Percentiles rank a stretch among this genome's conserved stretches.
phyloP scores from a whole-genome alignment of 2,329 filamentous ascomycete genomes.

The Verticillium nubilum region DNA sequence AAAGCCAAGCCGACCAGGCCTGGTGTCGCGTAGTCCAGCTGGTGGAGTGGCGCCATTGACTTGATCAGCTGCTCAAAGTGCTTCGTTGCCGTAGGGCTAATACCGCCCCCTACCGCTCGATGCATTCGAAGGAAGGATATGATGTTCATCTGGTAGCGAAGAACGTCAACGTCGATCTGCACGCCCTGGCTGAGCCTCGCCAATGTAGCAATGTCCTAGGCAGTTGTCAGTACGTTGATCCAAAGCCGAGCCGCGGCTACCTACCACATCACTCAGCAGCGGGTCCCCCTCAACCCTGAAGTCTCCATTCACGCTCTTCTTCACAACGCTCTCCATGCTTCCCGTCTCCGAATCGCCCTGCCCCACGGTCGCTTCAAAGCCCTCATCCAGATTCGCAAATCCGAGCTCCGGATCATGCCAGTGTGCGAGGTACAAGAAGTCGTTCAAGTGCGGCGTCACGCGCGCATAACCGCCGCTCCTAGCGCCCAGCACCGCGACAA shows the following conservation, averaged over 20 bases:
- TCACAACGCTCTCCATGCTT: constrained; percentile 41
- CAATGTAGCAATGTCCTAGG: constrained; percentile 53
- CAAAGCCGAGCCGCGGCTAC: constrained; percentile 6
- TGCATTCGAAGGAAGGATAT: constrained; percentile 83
- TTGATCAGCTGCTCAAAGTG: constrained; percentile 67
- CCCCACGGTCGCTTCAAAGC: constrained; percentile 25
- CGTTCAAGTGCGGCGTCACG: constrained; percentile 61
- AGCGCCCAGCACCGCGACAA: constrained; percentile 65
- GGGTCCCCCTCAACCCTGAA: constrained; percentile 16
- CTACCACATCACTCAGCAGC: constrained; percentile 38
- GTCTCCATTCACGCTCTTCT: constrained; percentile 20
- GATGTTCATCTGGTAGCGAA: constrained; percentile 82
- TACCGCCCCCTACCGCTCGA: constrained; percentile 72
- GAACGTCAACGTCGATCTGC: constrained; percentile 68
- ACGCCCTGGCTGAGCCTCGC: constrained; percentile 52
- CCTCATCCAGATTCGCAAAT: constrained; percentile 68
- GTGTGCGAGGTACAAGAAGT: constrained; percentile 84
- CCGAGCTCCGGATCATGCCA: constrained; percentile 70
- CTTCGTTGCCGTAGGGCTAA: constrained; percentile 72
- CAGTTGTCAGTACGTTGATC: constrained; percentile 10
- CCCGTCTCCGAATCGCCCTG: constrained; percentile 20
- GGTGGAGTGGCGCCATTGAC: constrained; percentile 76
- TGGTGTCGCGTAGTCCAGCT: constrained; percentile 74
- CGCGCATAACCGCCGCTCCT: constrained; percentile 38
- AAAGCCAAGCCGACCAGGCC: constrained; percentile 77